phyloP scores from a whole-genome alignment of 1,284 basidiomycete species.

The Chondrostereum purpureum region DNA sequence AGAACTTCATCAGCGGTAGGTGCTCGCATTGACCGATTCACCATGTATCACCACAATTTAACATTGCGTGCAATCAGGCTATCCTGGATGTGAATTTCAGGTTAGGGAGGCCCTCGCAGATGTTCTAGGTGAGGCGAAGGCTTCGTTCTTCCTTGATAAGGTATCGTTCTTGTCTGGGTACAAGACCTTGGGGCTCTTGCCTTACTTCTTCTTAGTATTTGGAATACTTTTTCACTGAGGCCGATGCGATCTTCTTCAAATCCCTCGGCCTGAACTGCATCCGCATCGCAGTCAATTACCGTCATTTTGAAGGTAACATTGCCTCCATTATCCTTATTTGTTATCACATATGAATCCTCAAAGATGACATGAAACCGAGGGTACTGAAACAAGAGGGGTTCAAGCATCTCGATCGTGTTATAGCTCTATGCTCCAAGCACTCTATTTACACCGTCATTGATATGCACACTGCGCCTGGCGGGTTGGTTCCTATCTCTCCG shows the following conservation, averaged over 20 bases:
- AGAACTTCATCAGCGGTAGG: constrained; percentile 55
- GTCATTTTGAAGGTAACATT: constrained; percentile 52
- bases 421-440: constrained; percentile 52
- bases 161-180: constrained; percentile 24
- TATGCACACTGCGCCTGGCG: constrained; percentile 56
- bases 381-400: constrained; percentile 55
- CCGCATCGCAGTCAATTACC: constrained; percentile 60
- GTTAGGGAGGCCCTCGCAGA: constrained; percentile 65
- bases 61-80: constrained; percentile 30
- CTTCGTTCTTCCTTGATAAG: constrained; percentile 75
- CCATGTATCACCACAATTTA: background rate
- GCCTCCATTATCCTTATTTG: background rate
- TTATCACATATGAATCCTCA: background rate
- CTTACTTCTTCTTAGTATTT: constrained; percentile 42
- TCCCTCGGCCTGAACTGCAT: constrained; percentile 68
- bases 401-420: constrained; percentile 50
- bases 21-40: background rate
- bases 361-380: constrained; percentile 61
- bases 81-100: constrained; percentile 56
- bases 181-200: background rate
- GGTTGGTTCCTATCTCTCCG: constrained; percentile 22
- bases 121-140: constrained; percentile 59
- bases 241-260: constrained; percentile 67
- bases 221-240: constrained; percentile 66
- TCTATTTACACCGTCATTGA: constrained; percentile 52